Conservation (phyloP, 768 basidiomycete genomes). For the Macrolepiota fuliginosa region DNA sequence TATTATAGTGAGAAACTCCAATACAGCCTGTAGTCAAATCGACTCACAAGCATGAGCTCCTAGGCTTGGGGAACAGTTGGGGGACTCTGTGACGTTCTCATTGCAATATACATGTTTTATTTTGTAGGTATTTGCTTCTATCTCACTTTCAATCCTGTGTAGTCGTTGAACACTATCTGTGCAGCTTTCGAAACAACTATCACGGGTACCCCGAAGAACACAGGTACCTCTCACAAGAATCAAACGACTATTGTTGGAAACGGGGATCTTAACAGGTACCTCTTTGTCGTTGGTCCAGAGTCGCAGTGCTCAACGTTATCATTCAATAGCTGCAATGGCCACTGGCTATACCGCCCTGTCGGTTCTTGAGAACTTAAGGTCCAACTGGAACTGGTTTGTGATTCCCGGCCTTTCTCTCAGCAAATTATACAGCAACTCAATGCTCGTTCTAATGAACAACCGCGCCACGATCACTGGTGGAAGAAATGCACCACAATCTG, state of each 20-base stretch:
- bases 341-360: neutral
- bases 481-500: neutral
- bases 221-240: neutral
- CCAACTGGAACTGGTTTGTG: neutral
- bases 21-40: neutral
- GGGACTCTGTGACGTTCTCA: neutral
- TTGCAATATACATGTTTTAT: neutral
- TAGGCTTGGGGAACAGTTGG: neutral
- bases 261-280: neutral
- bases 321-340: neutral
- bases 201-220: neutral
- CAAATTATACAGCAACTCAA: slow-evolving; percentile 1
- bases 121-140: neutral
- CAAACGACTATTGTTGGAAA: slow-evolving; percentile 1
- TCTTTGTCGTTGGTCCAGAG: neutral
- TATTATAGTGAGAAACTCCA: neutral
- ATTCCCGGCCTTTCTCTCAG: neutral
- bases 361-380: neutral
- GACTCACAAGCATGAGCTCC: neutral
- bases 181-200: neutral
- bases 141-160: neutral
- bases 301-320: neutral
- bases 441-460: slow-evolving; percentile 7
- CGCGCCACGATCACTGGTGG: neutral
- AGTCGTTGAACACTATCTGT: neutral